Percentiles rank a stretch among this genome's conserved stretches.
Conservation (phyloP, 345 rosid species). For the Brassica carinata region DNA sequence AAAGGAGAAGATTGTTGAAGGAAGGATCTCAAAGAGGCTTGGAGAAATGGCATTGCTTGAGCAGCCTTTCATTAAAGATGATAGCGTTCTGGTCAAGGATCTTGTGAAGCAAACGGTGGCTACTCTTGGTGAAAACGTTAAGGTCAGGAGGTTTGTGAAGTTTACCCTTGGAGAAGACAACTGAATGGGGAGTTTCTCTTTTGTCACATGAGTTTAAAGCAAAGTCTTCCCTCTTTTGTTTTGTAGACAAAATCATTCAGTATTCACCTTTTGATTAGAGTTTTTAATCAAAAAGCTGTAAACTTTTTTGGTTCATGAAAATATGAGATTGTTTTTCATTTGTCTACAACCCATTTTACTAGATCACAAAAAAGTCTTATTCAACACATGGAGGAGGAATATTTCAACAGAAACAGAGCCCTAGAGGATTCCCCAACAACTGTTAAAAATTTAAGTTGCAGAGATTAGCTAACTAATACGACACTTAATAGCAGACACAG, state of each 20-base stretch:
- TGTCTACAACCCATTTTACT: neutral
- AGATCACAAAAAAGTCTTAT: too few relatives aligned
- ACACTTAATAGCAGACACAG: too few relatives aligned
- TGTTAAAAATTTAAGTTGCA: too few relatives aligned
- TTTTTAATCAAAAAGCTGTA: neutral
- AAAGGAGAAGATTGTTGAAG: constrained; percentile 83
- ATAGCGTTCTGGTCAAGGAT: constrained; percentile 75
- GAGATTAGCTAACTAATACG: too few relatives aligned
- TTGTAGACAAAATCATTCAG: neutral
- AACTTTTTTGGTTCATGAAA: neutral
- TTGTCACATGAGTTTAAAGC: neutral
- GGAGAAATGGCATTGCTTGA: constrained; percentile 80
- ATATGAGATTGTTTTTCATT: neutral
- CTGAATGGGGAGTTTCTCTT: neutral
- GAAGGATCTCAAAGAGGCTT: constrained; percentile 82
- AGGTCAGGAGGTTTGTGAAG: constrained; percentile 67
- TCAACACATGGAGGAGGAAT: too few relatives aligned
- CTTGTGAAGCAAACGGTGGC: constrained; percentile 83
- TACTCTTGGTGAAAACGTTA: constrained; percentile 81
- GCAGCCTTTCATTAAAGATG: constrained; percentile 79
- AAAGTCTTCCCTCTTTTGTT: neutral
- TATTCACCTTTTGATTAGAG: neutral
- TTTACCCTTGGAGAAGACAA: constrained; percentile 77
- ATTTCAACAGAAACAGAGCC: too few relatives aligned
- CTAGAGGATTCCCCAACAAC: too few relatives aligned